Percentiles rank a stretch among this genome's conserved stretches.
phyloP scores from a whole-genome alignment of 805 yeast species.

The Cyberlindnera americana region DNA sequence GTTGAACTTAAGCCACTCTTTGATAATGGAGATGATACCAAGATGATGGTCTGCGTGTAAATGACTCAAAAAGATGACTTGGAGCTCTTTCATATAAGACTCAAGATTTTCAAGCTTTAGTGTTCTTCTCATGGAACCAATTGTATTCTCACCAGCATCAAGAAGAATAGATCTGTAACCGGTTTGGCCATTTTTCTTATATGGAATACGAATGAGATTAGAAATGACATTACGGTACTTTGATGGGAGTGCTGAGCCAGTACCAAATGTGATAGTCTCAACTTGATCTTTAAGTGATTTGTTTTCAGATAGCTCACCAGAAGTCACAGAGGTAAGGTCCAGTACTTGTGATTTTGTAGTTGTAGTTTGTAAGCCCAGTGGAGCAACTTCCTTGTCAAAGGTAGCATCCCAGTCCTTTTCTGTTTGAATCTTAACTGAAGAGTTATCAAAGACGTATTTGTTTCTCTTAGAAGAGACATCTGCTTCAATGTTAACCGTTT shows the following conservation, averaged over 20 bases:
- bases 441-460: constrained; percentile 11
- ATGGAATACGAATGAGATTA: constrained; percentile 71
- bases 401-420: constrained; percentile 26
- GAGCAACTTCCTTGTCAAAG: constrained; percentile 27
- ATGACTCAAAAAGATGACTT: constrained; percentile 74
- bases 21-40: constrained; percentile 69
- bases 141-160: constrained; percentile 95
- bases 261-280: constrained; percentile 77
- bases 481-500: constrained; percentile 20
- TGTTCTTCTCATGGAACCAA: constrained; percentile 65
- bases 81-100: constrained; percentile 54
- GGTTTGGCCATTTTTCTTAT: constrained; percentile 20
- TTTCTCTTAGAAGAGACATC: constrained; percentile 15
- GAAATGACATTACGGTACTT: constrained; percentile 81
- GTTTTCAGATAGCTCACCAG: constrained; percentile 12
- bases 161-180: constrained; percentile 50
- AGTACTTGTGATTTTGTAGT: constrained; percentile 12
- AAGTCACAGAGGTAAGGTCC: constrained; percentile 17
- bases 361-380: constrained; percentile 18
- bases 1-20: constrained; percentile 56
- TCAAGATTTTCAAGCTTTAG: constrained; percentile 45
- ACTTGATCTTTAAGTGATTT: constrained; percentile 46
- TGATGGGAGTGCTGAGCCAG: constrained; percentile 91
- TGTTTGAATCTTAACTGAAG: constrained; percentile 9
- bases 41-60: constrained; percentile 97